These are phyloP conservation scores for Aspergillus sp. DNA, from an alignment of 2,329 filamentous ascomycete genomes.

Conservation along the genomic window DNA sequence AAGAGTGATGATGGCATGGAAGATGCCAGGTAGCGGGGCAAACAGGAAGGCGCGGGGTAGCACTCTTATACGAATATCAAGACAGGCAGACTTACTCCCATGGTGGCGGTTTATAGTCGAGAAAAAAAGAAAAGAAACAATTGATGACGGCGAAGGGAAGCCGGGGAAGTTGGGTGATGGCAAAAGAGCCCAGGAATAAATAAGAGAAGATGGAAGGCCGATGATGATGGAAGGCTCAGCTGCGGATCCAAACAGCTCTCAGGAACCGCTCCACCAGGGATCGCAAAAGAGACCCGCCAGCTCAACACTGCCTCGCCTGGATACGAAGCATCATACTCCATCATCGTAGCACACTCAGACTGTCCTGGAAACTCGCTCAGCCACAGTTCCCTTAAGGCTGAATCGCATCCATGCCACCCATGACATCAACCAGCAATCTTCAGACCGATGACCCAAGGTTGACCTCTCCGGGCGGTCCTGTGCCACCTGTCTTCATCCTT, in stretches of 20 bases:
- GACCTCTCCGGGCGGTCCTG: not conserved
- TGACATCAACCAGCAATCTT: not conserved
- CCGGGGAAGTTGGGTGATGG: not conserved
- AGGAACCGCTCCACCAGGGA: not conserved
- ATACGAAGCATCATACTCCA: not conserved
- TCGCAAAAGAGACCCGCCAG: not conserved
- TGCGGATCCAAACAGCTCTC: not conserved
- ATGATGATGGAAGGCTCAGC: not conserved
- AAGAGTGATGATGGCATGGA: not conserved
- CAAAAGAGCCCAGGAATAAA: not conserved
- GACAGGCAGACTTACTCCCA: constrained; percentile 9
- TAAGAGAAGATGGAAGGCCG: not conserved
- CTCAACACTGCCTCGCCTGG: not conserved
- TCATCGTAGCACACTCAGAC: too few relatives aligned
- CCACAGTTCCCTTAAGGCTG: not conserved
- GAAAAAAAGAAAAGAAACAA: too few relatives aligned
- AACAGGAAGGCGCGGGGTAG: not conserved
- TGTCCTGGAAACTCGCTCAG: not conserved
- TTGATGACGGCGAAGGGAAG: not conserved
- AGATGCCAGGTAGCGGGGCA: constrained; percentile 4
- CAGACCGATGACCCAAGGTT: not conserved
- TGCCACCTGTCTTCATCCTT: not conserved
- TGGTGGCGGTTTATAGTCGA: not conserved
- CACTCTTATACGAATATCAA: too few relatives aligned
- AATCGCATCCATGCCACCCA: not conserved